Evolutionary conservation across 1,139 yeast genomes (phyloP), one percentile per base, ranked within the genome.

Genomic region (Taphrina betulina): DNA sequence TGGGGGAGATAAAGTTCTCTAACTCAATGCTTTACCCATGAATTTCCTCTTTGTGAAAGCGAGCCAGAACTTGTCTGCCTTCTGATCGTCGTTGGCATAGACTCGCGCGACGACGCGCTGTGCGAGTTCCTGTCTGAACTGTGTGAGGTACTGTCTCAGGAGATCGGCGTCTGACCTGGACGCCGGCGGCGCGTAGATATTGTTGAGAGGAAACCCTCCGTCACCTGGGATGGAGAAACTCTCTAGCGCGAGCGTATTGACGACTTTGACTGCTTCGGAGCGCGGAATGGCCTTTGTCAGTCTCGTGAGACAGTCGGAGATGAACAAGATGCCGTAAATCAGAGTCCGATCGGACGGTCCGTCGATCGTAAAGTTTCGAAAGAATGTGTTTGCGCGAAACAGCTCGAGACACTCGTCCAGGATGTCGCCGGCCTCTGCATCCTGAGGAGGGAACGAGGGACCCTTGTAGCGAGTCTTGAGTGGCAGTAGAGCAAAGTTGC

Each of bases 341-440:
- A 92, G 76, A n/a, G 92, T 79, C 63, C 99, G 78, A 71, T 92
- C 99, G 2, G 96, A 85, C 17, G 95, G 88, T 10, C 96, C 95
- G 69, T 88, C 88, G 72, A 92, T 89, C 72, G 94, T 98, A 71
- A 92, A 94, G 75, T 92, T 92, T 69, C 87, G 85, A 78, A 94
- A 92, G 72, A 92, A 90, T 5, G 96, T 86, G 71, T 92, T 92
- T 66, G 97, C 96, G 63, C 98, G 78, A 71, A 92, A 92, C 59
- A 92, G 77, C 71, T 92, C 98, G 59, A 92, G 73, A 26, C 83
- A 78, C 71, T 92, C 99, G 67, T 92, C 98, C 59, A 86, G 78
- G 60, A 92, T 86, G 70, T 92, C 99, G 20, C 46, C 46, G 8
- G 54, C 45, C 5, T 40, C 46, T 69, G 89, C 90, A 64, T 86